Percentiles rank a stretch among this genome's conserved stretches.
phyloP scores from a whole-genome alignment of 202 grass and related monocot species.

The Dendrocalamus latiflorus region DNA sequence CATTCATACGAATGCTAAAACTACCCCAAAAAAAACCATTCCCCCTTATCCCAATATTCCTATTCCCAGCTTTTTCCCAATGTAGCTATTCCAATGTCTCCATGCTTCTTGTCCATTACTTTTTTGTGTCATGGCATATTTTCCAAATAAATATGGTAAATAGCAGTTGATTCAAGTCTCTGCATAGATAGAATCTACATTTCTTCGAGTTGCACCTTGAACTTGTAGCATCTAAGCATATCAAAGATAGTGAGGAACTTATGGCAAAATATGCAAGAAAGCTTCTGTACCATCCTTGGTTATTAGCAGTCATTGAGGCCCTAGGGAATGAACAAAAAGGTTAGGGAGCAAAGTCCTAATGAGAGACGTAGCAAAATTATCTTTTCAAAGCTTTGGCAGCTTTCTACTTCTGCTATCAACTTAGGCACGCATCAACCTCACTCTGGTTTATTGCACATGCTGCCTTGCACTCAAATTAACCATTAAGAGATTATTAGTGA shows the following conservation, averaged over 20 bases:
- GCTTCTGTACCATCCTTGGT: background rate
- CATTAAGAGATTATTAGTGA: background rate
- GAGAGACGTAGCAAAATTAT: background rate
- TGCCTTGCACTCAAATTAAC: background rate
- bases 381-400: background rate
- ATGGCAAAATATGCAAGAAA: background rate
- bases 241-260: background rate
- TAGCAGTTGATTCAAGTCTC: background rate
- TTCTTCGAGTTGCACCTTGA: background rate
- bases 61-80: background rate
- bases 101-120: background rate
- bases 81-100: background rate
- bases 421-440: background rate
- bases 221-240: background rate
- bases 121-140: background rate
- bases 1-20: background rate
- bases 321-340: background rate
- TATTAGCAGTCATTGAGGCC: background rate
- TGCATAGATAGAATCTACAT: background rate
- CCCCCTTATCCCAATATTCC: background rate
- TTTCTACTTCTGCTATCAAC: background rate
- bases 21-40: background rate
- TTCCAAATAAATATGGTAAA: background rate
- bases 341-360: background rate
- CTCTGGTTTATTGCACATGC: background rate